Evolutionary conservation across 139 green algal species (phyloP), one percentile per base, ranked within the genome.

Genomic region (Chlamydomonas sp.): DNA sequence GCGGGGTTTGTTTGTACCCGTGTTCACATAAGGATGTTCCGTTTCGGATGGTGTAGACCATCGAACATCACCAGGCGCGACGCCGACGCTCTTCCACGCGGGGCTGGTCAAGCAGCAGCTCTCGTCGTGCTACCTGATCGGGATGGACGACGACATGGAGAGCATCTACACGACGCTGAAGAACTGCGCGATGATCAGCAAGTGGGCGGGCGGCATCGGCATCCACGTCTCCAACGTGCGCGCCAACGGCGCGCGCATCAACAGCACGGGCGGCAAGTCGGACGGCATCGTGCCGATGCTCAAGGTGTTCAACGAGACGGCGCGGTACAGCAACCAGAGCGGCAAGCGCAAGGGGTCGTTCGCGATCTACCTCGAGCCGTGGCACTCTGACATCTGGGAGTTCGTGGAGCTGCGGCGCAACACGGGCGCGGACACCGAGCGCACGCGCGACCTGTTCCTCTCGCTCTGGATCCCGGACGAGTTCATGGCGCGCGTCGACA

Each of bases 351-450:
- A 74, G 28, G 74, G 67, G 1, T 33, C 61, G 1, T 30, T 69
- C 57, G 67, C 63, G 26, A 70, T 90, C 26, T 91, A 87, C 75
- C 73, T 90, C 35, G 83, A 89, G 75, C 81, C 85, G 13, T 89
- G 84, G 83, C 85, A 91, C 69, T 71, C 81, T 16, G 78, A 81
- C 68, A 78, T 91, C 58, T 83, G 83, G 48, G 83, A 88, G 5
- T 91, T 78, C 48, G 58, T 91, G 16, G 84, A 90, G 47, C 76
- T 91, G 50, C 70, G 85, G 29, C 84, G 89, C 69, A 89, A 88
- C 75, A 69, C 79, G 37, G 85, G 85, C 39, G 81, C 83, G 1
- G 84, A 89, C 70, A 82, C 87, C 67, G 29, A 36, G 29, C 74
- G 85, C 16, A 72, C 81, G 24, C 78, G 81, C 31, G 84, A 90